A percentile compares a stretch with the other conserved stretches of the same genome.
These are phyloP conservation scores for Cenococcum geophilum DNA, from an alignment of 495 filamentous ascomycete genomes.

Conservation along the genomic window DNA sequence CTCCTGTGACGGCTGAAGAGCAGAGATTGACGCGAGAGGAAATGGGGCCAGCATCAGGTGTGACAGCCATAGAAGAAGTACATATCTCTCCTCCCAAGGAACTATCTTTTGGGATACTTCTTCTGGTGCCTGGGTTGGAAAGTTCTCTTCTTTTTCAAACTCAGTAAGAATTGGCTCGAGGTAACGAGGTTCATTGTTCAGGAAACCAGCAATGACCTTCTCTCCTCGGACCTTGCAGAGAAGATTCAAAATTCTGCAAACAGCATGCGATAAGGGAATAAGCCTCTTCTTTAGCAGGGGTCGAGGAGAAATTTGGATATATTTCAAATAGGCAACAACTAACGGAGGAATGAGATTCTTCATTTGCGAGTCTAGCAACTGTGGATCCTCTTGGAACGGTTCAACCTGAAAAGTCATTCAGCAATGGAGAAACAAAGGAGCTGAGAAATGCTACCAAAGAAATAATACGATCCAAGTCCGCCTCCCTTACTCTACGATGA, in stretches of 20 bases:
- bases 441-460: constrained; percentile 29
- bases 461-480: constrained; percentile 32
- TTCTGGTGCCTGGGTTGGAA: constrained; percentile 2
- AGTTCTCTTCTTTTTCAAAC: constrained; percentile 44
- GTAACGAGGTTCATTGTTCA: constrained; percentile 79
- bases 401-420: constrained; percentile 54
- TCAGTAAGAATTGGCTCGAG: constrained; percentile 71
- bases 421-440: constrained; percentile 4
- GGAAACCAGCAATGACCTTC: constrained; percentile 83
- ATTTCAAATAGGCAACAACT: constrained; percentile 66
- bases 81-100: constrained; percentile 79
- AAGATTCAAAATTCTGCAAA: constrained; percentile 75
- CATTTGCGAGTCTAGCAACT: constrained; percentile 88
- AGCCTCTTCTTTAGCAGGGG: constrained; percentile 23
- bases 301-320: constrained; percentile 39
- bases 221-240: constrained; percentile 92
- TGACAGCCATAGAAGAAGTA: constrained; percentile 86
- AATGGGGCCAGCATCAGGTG: constrained; percentile 92
- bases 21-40: constrained; percentile 79
- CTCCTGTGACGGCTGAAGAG: constrained; percentile 32
- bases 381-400: constrained; percentile 91
- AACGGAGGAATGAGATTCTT: constrained; percentile 64
- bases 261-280: constrained; percentile 55
- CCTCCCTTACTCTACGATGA: constrained; percentile 26
- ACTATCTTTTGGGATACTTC: constrained; percentile 19